Evolutionary conservation across 495 filamentous ascomycete genomes (phyloP).

Genomic region (Lasiosphaeria miniovina): DNA sequence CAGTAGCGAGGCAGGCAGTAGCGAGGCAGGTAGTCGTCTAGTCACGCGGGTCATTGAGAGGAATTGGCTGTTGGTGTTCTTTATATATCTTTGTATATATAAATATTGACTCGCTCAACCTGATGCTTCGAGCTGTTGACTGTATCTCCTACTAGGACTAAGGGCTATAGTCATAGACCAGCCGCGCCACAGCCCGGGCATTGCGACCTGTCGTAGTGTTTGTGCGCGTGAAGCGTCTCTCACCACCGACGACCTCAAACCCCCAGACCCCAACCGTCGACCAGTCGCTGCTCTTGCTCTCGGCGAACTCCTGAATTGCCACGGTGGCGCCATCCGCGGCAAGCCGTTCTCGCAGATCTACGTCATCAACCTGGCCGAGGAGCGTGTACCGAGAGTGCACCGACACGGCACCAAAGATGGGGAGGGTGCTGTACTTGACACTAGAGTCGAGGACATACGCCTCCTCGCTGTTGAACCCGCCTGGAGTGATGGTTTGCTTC

Average conservation of each 20-base stretch:
- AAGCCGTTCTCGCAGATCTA: background rate
- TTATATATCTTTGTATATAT: too few relatives aligned
- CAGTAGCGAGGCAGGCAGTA: too few relatives aligned
- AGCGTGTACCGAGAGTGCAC: background rate
- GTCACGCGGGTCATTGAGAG: too few relatives aligned
- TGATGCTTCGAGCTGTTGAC: too few relatives aligned
- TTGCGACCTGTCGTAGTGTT: background rate
- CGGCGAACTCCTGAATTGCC: background rate
- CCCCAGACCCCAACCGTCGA: background rate
- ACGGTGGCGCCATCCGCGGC: background rate
- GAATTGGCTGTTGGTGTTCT: too few relatives aligned
- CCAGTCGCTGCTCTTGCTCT: background rate
- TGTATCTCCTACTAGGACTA: background rate
- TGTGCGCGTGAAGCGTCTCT: conserved; percentile 4
- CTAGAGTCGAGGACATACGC: conserved; percentile 2
- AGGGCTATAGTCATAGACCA: background rate
- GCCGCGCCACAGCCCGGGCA: background rate
- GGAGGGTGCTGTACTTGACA: background rate
- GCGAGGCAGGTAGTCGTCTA: too few relatives aligned
- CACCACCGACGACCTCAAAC: background rate
- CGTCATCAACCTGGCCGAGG: background rate
- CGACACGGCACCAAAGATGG: conserved; percentile 6
- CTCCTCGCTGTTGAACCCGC: conserved; percentile 8
- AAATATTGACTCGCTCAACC: too few relatives aligned
- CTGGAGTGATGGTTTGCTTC: background rate